Evolutionary conservation across 2,329 filamentous ascomycete species (phyloP), one percentile per base, ranked within the genome.

Genomic region (Paradendryphiella salina): DNA sequence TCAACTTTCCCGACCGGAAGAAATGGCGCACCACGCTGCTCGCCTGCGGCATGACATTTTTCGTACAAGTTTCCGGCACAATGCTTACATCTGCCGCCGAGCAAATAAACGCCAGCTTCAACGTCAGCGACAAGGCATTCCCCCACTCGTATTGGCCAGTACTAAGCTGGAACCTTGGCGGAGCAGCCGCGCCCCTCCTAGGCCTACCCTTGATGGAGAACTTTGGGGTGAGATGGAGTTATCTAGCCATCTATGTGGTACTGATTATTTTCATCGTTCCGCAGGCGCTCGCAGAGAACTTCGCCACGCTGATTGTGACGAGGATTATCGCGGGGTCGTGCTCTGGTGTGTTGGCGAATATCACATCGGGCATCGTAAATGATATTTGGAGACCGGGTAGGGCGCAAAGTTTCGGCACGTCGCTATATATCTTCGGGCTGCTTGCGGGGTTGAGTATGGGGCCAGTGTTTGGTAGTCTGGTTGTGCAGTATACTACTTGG

Each of bases 311-410:
- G 3, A 70, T 78, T 2, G 66, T 77, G 0, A 75, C 74, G 2
- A 68, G 77, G 0, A 75, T 78, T 44, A 74, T 79, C 29, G 74
- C 74, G 3, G 77, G 77, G 1, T 73, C 75, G 1, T 74, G 71
- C 18, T 75, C 75, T 1, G 76, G 73, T 0, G 72, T 76, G 1
- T 69, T 75, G 1, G 75, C 76, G 31, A 77, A 78, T 32, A 70
- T 70, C 38, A 70, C 66, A 0, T 64, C 65, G 26, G 67, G 66
- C 1, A 70, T 71, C 6, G 63, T 73, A 4, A 71, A 65, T 26
- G 69, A 73, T 39, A 65, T 72, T 13, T 73, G 76, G 76, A 56
- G 63, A 13, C 69, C 72, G 1, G 67, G 73, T 0, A 61, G 64
- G 14, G 70, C 66, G 1, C 72, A 76, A 14, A 77, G 75, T 47